Evolutionary conservation across 2,329 filamentous ascomycete species (phyloP), one percentile per base, ranked within the genome.

Genomic region (Fusarium multiceps): DNA sequence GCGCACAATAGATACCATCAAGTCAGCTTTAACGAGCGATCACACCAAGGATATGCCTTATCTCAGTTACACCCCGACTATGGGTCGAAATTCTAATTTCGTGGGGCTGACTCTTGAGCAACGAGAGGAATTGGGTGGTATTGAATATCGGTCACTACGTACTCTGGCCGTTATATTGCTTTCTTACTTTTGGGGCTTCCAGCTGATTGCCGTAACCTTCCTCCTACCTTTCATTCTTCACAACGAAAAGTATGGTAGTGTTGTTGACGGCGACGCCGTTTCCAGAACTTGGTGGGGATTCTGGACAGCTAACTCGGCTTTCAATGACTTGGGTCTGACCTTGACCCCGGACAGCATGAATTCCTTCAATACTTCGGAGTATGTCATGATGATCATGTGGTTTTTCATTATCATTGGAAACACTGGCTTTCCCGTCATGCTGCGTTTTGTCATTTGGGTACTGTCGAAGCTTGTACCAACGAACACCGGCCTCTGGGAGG

Each of bases 381-480:
- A 93, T 73, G 89, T 92, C 1, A 83, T 98, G 47, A 83, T 98
- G 23, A 77, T 96, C 45, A 89, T 94, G 80, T 89, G 89, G 9
- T 97, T 97, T 73, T 86, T 98, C 43, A 96, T 98, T 76, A 89
- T 98, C 66, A 93, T 97, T 65, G 95, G 95, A 59, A 98, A 98
- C 76, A 98, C 95, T 0, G 96, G 92, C 0, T 98, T 98, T 73
- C 96, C 95, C 0, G 93, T 96, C 75, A 94, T 98, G 91, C 87
- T 98, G 25, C 92, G 96, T 10, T 92, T 98, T 75, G 88, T 96
- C 67, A 98, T 99, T 65, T 99, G 96, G 95, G 74, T 91, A 1
- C 77, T 87, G 34, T 93, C 93, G 14, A 88, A 90, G 58, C 70
- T 92, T 49, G 87, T 90, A 1, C 90, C 92, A 6, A 81, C 81